Evolutionary conservation across 2,329 filamentous ascomycete species (phyloP).

Genomic region (Pseudodiploospora longispora): DNA sequence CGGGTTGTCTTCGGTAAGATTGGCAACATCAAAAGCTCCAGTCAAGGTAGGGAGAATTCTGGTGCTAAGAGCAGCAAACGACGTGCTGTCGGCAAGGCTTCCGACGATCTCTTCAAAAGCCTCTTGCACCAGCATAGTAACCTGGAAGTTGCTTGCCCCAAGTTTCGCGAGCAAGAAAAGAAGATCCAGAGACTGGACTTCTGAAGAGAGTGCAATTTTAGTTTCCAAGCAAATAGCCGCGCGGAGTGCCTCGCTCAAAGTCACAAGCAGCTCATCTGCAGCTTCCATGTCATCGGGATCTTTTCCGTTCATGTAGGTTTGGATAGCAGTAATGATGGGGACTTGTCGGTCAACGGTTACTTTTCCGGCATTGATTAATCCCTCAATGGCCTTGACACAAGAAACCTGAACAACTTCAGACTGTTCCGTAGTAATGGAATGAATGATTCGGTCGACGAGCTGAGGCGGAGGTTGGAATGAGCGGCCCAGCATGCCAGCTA

Average conservation of each 20-base stretch:
- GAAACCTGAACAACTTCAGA: constrained; percentile 88
- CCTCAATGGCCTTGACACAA: constrained; percentile 79
- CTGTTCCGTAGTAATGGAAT: constrained; percentile 64
- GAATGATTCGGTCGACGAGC: constrained; percentile 65
- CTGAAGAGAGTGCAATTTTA: constrained; percentile 61
- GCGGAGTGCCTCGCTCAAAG: constrained; percentile 77
- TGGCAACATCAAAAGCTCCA: constrained; percentile 81
- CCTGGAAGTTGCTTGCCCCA: constrained; percentile 83
- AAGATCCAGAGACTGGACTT: constrained; percentile 68
- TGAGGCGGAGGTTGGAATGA: constrained; percentile 55
- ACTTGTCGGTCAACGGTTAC: constrained; percentile 49
- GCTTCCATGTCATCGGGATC: constrained; percentile 79
- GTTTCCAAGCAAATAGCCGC: constrained; percentile 76
- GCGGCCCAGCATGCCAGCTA: constrained; percentile 71
- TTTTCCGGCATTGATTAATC: constrained; percentile 48
- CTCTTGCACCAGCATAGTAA: constrained; percentile 80
- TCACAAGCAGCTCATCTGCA: constrained; percentile 85
- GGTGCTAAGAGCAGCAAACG: constrained; percentile 70
- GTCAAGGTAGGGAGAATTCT: constrained; percentile 84
- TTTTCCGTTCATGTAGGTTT: constrained; percentile 68
- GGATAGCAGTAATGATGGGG: constrained; percentile 53
- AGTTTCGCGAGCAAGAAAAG: constrained; percentile 86
- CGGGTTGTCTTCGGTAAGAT: constrained; percentile 75
- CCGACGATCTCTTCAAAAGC: constrained; percentile 82
- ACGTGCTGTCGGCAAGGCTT: constrained; percentile 56